A percentile compares a stretch with the other conserved stretches of the same genome.
phyloP scores from a whole-genome alignment of 768 basidiomycete species.

The Erythrobasidium yunnanense region DNA sequence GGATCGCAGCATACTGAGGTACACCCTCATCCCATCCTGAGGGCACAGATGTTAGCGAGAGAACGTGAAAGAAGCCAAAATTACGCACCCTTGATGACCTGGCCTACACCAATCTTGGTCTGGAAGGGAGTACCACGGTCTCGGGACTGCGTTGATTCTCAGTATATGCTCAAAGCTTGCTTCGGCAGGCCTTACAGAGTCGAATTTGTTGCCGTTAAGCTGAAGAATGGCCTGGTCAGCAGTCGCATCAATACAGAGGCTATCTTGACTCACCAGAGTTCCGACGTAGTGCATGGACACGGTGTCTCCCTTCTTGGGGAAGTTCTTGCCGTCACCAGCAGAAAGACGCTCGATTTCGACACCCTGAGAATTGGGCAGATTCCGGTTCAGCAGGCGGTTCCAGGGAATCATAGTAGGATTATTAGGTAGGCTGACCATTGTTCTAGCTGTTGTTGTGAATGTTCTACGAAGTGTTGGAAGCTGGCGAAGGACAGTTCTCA shows the following conservation, averaged over 20 bases:
- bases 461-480: too few species aligned
- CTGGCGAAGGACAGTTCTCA: too few species aligned
- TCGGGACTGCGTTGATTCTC: too few species aligned
- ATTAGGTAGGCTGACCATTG: background rate
- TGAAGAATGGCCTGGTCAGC: too few species aligned
- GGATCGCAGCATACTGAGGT: too few species aligned
- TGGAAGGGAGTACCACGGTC: slow-evolving; percentile 53
- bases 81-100: slow-evolving; percentile 54
- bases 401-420: background rate
- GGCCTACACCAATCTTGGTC: slow-evolving; percentile 57
- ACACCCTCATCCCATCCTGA: slow-evolving; percentile 85
- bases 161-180: too few species aligned
- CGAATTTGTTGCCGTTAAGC: slow-evolving; percentile 46
- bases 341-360: slow-evolving; percentile 54
- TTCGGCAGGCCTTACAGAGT: too few species aligned
- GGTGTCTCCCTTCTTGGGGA: slow-evolving; percentile 55
- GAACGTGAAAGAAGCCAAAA: background rate
- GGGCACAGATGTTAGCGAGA: background rate
- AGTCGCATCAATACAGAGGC: too few species aligned
- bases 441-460: background rate
- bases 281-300: slow-evolving; percentile 54
- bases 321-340: slow-evolving; percentile 55
- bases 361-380: slow-evolving; percentile 39
- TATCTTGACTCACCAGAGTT: slow-evolving; percentile 40
- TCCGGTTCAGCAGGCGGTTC: background rate